phyloP scores from a whole-genome alignment of 2,329 filamentous ascomycete genomes.

The Acephala macrosclerotiorum region DNA sequence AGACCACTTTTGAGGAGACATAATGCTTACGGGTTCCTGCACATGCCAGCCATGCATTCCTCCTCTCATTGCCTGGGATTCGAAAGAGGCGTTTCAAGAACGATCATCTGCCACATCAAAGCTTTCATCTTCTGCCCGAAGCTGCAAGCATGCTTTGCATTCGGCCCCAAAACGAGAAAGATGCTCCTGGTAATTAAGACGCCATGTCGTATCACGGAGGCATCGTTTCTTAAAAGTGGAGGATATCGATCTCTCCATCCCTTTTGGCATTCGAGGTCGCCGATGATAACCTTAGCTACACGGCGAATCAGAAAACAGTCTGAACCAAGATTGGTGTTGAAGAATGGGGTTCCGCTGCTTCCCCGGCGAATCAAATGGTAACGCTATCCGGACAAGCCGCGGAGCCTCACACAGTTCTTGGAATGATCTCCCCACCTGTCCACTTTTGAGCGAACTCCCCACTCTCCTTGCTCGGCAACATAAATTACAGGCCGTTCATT shows the following conservation, averaged over 20 bases:
- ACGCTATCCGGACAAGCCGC: neutral
- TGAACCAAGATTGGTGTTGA: neutral
- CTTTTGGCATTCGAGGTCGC: neutral
- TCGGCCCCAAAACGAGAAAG: neutral
- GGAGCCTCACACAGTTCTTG: slow-evolving; percentile 1
- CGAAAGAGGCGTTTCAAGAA: neutral
- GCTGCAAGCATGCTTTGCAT: neutral
- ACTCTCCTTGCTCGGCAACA: neutral
- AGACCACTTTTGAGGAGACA: slow-evolving; percentile 1
- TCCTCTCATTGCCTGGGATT: neutral
- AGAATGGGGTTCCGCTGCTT: neutral
- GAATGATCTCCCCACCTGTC: neutral
- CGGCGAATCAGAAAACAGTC: neutral
- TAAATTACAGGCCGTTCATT: neutral
- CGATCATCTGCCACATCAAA: neutral
- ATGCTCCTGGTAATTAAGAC: neutral
- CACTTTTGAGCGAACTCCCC: neutral
- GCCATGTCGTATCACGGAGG: neutral
- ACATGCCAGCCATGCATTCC: neutral
- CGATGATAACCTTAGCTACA: neutral
- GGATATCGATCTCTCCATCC: neutral
- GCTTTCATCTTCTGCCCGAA: neutral
- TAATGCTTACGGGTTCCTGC: neutral
- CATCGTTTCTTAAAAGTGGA: neutral
- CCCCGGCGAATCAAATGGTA: neutral